Conservation (phyloP, 2,329 filamentous ascomycete species). For the Helminthosporium solani region DNA sequence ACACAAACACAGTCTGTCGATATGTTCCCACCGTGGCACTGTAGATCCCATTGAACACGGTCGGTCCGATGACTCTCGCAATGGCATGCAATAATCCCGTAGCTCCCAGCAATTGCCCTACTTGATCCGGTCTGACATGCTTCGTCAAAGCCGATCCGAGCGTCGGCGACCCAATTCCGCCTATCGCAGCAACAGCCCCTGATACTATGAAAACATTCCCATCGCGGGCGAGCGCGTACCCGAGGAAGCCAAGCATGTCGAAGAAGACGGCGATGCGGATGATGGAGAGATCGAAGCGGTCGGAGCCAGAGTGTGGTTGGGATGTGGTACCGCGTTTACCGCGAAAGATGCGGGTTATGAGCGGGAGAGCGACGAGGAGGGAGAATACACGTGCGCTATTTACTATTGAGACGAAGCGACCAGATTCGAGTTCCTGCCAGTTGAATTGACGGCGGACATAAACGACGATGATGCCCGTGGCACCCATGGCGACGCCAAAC, state of each 20-base stretch:
- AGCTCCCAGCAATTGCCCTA: slow-evolving; percentile 86
- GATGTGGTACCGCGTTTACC: slow-evolving; percentile 45
- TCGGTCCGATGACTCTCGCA: slow-evolving; percentile 74
- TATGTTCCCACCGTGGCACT: slow-evolving; percentile 75
- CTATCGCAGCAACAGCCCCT: slow-evolving; percentile 72
- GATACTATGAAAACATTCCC: slow-evolving; percentile 67
- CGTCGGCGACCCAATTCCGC: slow-evolving; percentile 82
- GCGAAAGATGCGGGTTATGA: slow-evolving; percentile 75
- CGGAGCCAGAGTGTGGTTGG: slow-evolving; percentile 61
- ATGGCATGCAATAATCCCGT: slow-evolving; percentile 83
- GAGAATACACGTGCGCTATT: slow-evolving; percentile 74
- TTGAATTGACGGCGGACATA: slow-evolving; percentile 79
- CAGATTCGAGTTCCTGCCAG: slow-evolving; percentile 81
- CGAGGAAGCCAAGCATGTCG: slow-evolving; percentile 73
- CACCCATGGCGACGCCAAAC: slow-evolving; percentile 78
- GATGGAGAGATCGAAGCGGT: slow-evolving; percentile 73
- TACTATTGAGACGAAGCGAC: slow-evolving; percentile 76
- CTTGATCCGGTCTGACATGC: slow-evolving; percentile 78
- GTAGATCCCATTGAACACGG: slow-evolving; percentile 84
- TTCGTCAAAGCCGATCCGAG: slow-evolving; percentile 85
- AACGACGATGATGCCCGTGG: slow-evolving; percentile 76
- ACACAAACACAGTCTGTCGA: slow-evolving; percentile 80
- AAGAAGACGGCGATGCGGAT: slow-evolving; percentile 74
- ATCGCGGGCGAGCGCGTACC: slow-evolving; percentile 67
- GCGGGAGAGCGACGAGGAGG: slow-evolving; percentile 73